These are phyloP conservation scores for Firmiana major DNA, from an alignment of 345 rosid genomes.

Conservation along the genomic window DNA sequence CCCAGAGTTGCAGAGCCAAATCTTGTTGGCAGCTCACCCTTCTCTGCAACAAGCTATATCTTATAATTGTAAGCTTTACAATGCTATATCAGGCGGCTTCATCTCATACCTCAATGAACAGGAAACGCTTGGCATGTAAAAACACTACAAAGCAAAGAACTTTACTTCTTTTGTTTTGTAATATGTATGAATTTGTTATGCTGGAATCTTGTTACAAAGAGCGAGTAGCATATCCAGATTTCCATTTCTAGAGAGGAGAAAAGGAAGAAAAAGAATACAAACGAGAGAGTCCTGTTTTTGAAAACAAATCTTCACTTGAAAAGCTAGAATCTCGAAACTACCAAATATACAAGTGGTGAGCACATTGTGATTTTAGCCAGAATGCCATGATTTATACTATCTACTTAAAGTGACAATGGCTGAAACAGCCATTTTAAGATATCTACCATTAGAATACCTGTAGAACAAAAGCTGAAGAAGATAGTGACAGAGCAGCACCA, in stretches of 20 bases:
- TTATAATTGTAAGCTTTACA: conserved; percentile 37
- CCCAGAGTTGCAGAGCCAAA: conserved; percentile 98
- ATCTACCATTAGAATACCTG: conserved; percentile 54
- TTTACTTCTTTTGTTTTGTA: background rate
- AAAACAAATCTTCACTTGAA: background rate
- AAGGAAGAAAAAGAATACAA: background rate
- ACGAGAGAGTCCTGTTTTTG: background rate
- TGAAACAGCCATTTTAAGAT: background rate
- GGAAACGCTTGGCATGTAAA: background rate
- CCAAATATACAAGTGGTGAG: background rate
- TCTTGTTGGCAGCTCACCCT: conserved; percentile 96
- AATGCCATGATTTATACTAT: background rate
- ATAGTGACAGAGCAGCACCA: conserved; percentile 95
- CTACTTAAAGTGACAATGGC: background rate
- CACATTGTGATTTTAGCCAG: background rate
- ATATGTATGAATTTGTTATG: background rate
- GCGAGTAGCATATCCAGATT: background rate
- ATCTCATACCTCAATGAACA: background rate
- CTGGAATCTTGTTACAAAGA: background rate
- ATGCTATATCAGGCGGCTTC: background rate
- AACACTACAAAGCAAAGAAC: background rate
- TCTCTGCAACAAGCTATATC: conserved; percentile 94
- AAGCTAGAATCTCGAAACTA: background rate
- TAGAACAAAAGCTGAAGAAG: conserved; percentile 95
- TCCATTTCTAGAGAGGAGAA: background rate